Base-by-base conservation (phyloP, 805 yeast genomes). In the Yarrowia porcina region DNA sequence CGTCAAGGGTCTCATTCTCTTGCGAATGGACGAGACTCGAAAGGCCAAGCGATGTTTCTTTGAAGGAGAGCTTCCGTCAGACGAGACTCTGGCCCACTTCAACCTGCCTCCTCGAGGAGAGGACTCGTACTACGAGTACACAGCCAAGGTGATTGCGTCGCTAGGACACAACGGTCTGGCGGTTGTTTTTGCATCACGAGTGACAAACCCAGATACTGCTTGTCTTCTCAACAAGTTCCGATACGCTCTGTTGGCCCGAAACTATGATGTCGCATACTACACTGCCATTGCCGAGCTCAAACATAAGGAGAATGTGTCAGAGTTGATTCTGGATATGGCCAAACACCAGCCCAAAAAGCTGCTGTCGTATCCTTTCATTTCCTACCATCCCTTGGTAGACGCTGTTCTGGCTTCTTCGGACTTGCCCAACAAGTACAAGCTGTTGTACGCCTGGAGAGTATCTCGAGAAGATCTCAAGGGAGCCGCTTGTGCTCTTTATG, bases 401-500 rank as follows among this genome's bases (percentile, higher is more conserved):
- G 49, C 61, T 6, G 39, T 39, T n/a, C 38, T 56, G 49, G 49
- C 49, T 8, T 28, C 47, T 6, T 39, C 49, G 5, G 18, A 13
- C 13, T n/a, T 38, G 20, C 61, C 61, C 27, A 56, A 56, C 39
- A 39, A 41, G 30, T 82, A 78, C 72, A 77, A 82, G 65, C 76
- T 82, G 17, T 72, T 81, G 50, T 82, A 81, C 66, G 71, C 84
- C 0, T 78, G 83, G 75, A 73, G 85, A 64, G 69, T 79, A 38
- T 74, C 75, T 54, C 77, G 78, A 39, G 82, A 80, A 4, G 80
- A 83, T 68, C 77, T 70, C 61, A 64, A 65, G 15, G 72, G 69
- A 8, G 73, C 73, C 4, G 71, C 72, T 8, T 61, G 56, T 30
- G 68, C 67, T 10, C 23, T 70, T 11, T 70, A 70, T 42, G 61